Evolutionary conservation across 1,284 basidiomycete genomes (phyloP), one percentile per base, ranked within the genome.

Genomic region (Puccinia hordei): DNA sequence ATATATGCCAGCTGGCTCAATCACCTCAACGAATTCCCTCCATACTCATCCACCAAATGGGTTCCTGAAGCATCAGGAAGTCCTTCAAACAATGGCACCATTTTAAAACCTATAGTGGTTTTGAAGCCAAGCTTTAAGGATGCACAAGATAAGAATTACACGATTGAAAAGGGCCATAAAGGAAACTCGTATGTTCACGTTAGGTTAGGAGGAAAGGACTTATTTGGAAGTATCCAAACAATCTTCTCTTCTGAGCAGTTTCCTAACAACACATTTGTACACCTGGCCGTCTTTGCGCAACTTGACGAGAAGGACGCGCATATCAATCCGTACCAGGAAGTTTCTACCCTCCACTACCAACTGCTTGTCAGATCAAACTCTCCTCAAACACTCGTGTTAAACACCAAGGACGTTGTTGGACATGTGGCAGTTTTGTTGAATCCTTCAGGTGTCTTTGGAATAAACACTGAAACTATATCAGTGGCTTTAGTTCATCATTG

Each of bases 121-220:
- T 41, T 65, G 15, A 15, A 38, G 61, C 15, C 30, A n/a, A 65
- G 61, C 61, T 65, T 35, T 41, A 13, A 41, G 15, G 61, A 65
- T 65, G 61, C 38, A 41, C 61, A 65, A 65, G 17, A 35, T 15
- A 65, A 65, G 61, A 65, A 35, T 65, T 65, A 65, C 38, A 65
- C 61, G 4, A 38, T 35, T 15, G 30, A 35, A 65, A 65, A 41
- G 30, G 33, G 30, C 30, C 61, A 65, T n/a, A 38, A 33, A 41
- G 61, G 61, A 35, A 65, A 65, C 61, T 65, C 61, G n/a, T 65
- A 65, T 27, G 30, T 65, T 19, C 61, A 65, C n/a, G 2, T 65
- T 33, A 41, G 61, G 30, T 27, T 35, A 27, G 61, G 61, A 65
- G 61, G 33, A 35, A 65, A 65, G 33, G 38, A 65, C 38, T 65